A percentile compares a stretch with the other conserved stretches of the same genome.
Conservation (phyloP, 257 asterid species). For the Haberlea rhodopensis region DNA sequence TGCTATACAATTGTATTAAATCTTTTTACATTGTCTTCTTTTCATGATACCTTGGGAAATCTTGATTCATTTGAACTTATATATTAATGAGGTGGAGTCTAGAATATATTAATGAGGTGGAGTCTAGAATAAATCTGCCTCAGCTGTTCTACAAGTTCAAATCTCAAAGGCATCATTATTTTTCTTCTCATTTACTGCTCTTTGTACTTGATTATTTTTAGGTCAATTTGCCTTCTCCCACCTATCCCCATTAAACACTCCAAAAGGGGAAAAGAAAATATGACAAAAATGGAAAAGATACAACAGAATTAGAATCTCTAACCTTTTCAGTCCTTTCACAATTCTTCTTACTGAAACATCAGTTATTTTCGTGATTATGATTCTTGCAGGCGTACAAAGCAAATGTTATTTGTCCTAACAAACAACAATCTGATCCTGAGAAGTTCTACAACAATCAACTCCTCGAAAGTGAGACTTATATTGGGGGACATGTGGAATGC, state of each 20-base stretch:
- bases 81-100: too few relatives aligned
- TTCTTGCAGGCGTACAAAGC: constrained; percentile 86
- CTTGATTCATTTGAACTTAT: constrained; percentile 5
- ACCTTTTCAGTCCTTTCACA: constrained; percentile 13
- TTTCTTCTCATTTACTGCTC: constrained; percentile 16
- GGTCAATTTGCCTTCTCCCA: constrained; percentile 14
- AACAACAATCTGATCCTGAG: constrained; percentile 97
- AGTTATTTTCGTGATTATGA: constrained; percentile 27
- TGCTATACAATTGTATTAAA: constrained; percentile 8
- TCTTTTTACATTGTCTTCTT: constrained; percentile 16
- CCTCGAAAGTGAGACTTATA: constrained; percentile 97
- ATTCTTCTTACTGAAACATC: constrained; percentile 23
- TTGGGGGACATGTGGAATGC: constrained; percentile 99
- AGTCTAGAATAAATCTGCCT: too few relatives aligned
- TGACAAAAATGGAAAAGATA: constrained; percentile 15
- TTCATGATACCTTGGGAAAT: not conserved
- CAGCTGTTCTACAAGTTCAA: not conserved
- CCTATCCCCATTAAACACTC: not conserved
- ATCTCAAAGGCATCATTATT: not conserved
- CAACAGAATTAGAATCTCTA: constrained; percentile 18
- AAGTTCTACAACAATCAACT: constrained; percentile 74
- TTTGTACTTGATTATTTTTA: constrained; percentile 21
- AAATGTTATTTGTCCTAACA: constrained; percentile 94
- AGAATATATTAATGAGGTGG: not conserved
- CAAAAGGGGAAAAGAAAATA: constrained; percentile 5